Percentiles rank a stretch among this genome's conserved stretches.
Conservation (phyloP, 768 basidiomycete genomes). For the Lyophyllum atratum region DNA sequence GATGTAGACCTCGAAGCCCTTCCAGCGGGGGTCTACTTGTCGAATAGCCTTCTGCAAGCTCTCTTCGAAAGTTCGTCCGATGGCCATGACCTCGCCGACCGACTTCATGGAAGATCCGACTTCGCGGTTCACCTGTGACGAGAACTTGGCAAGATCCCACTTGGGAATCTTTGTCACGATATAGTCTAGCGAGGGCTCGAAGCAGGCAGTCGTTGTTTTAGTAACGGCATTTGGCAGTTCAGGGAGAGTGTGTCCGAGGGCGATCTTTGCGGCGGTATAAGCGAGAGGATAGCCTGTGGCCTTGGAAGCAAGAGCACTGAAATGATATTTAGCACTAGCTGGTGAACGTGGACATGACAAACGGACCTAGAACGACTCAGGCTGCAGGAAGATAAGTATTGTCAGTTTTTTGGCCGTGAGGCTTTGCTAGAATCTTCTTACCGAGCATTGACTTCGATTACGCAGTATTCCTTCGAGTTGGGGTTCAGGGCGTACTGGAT, state of each 20-base stretch:
- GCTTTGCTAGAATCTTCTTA: conserved; percentile 30
- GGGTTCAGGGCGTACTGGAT: conserved; percentile 99
- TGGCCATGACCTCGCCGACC: conserved; percentile 99
- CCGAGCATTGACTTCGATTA: conserved; percentile 98
- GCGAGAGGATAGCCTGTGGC: conserved; percentile 99
- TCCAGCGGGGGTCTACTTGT: conserved; percentile 95
- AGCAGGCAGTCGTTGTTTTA: conserved; percentile 98
- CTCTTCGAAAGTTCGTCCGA: conserved; percentile 98
- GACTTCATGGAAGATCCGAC: conserved; percentile 99
- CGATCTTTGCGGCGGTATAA: conserved; percentile 99
- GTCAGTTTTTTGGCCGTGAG: conserved; percentile 2
- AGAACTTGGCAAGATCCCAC: conserved; percentile 99
- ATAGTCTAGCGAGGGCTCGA: conserved; percentile 98
- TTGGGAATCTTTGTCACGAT: conserved; percentile 99
- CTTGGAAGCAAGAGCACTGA: conserved; percentile 93
- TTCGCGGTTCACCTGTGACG: conserved; percentile 88
- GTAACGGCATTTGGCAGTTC: conserved; percentile 99
- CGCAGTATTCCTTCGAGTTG: conserved; percentile 89
- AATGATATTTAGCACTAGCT: background rate
- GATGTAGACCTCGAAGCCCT: conserved; percentile 95
- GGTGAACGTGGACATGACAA: background rate
- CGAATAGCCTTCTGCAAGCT: conserved; percentile 98
- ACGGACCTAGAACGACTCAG: conserved; percentile 78
- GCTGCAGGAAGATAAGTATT: conserved; percentile 30
- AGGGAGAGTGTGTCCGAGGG: conserved; percentile 94